Evolutionary conservation across 2,329 filamentous ascomycete species (phyloP), one percentile per base, ranked within the genome.

Genomic region (Metarhizium humberi): DNA sequence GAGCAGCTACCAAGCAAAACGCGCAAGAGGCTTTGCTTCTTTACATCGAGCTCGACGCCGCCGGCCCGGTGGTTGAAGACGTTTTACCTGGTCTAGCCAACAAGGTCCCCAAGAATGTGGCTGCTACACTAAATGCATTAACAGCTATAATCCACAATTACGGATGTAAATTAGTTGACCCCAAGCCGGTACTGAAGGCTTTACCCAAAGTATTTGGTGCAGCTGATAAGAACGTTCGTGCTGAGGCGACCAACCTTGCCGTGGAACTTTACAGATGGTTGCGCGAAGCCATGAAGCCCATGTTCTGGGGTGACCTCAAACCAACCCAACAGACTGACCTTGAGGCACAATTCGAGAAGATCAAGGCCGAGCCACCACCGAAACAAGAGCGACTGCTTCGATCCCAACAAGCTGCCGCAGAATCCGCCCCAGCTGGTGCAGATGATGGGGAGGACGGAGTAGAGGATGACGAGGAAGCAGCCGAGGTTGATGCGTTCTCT

Each of bases 261-360:
- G 90, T 96, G 50, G 95, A 99, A 68, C 82, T 99, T 56, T 99
- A 99, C 72, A 80, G 94, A 71, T 99, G 95, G 94, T 78, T 99
- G 38, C 88, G 92, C 62, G 94, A 99, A 60, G 92, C 92, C 11
- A 96, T 99, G 85, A 99, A 99, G 69, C 90, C 92, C 42, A 87
- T 97, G 72, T 97, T 99, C 69, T 99, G 94, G 92, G 84, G 81
- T 48, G 94, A 99, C 57, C 73, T 99, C 58, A 99, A 99, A 69
- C 88, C 92, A 0, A 92, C 95, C 0, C 94, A 99, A 67, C 94
- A 99, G 70, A 84, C 86, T 58, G 95, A 99, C 66, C 75, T 99
- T 55, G 95, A 99, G 66, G 88, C 92, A 43, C 81, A 95, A 51
- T 99, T 99, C 60, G 94, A 97, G 65, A 91, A 90, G 63, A 82